phyloP scores from a whole-genome alignment of 2,329 filamentous ascomycete genomes.

The Colletotrichum navitas region DNA sequence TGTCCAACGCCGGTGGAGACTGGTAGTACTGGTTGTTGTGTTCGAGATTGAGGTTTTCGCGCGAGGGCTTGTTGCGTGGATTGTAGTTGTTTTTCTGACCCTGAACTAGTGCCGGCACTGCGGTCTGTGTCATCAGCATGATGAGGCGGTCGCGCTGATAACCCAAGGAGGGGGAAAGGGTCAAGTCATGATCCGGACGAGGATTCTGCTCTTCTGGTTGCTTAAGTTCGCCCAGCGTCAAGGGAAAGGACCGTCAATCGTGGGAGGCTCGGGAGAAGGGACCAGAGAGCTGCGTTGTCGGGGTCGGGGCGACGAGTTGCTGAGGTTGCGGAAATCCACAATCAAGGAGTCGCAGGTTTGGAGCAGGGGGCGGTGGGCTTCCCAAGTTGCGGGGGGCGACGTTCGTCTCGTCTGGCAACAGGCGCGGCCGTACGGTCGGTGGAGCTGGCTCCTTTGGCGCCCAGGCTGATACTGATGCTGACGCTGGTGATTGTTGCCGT shows the following conservation, averaged over 20 bases:
- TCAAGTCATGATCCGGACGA: slow-evolving; percentile 42
- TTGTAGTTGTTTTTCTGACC: slow-evolving; percentile 56
- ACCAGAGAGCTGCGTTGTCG: slow-evolving; percentile 14
- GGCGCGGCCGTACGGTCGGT: slow-evolving; percentile 24
- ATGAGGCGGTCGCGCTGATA: slow-evolving; percentile 51
- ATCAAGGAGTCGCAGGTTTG: slow-evolving; percentile 41
- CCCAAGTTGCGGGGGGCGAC: slow-evolving; percentile 29
- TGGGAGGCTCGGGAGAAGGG: slow-evolving; percentile 13
- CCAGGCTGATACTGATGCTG: background rate
- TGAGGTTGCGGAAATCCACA: slow-evolving; percentile 38
- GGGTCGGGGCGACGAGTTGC: slow-evolving; percentile 30
- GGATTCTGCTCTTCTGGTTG: slow-evolving; percentile 23
- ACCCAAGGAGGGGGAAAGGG: slow-evolving; percentile 33
- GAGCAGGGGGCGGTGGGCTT: slow-evolving; percentile 34
- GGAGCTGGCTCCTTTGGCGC: slow-evolving; percentile 11
- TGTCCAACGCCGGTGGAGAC: slow-evolving; percentile 41
- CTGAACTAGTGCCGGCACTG: slow-evolving; percentile 60
- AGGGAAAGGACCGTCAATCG: slow-evolving; percentile 22
- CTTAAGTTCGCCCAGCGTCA: slow-evolving; percentile 13
- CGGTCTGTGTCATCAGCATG: slow-evolving; percentile 67
- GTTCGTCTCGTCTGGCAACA: slow-evolving; percentile 32
- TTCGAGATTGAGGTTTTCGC: slow-evolving; percentile 38
- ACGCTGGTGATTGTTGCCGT: background rate
- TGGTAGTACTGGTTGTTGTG: slow-evolving; percentile 41
- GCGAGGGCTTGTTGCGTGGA: slow-evolving; percentile 46